Evolutionary conservation across 371 early-diverging fungal species (phyloP), one percentile per base, ranked within the genome.

Genomic region (Umbelopsis sp.): DNA sequence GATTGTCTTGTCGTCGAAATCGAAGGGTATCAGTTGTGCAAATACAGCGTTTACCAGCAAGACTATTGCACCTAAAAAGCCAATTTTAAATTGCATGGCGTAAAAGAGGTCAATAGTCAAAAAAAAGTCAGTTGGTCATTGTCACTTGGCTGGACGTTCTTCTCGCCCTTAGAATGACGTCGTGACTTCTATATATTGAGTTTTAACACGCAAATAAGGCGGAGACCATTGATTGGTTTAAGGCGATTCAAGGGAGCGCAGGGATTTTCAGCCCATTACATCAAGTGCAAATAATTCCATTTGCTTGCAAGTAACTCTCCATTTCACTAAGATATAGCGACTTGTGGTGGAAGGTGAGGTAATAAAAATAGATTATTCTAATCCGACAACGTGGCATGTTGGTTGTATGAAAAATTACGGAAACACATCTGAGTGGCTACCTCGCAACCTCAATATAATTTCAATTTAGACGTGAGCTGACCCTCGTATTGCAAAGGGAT

Each of bases 331-430:
- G 35, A 57, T 18, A 20, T 3, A 29, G 20, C n/a, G 57, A 6
- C 11, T 35, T 24, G 53, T n/a, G 14, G 38, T 20, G 41, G 57
- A 38, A 52, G 37, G 45, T 67, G 62, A 20, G 29, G 37, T 44
- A 57, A 45, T 35, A 44, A 57, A 67, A 64, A 67, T 52, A 67
- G 29, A 67, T 25, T 63, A 20, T 32, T 35, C n/a, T 62, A 29
- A 57, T 18, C 32, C 18, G 57, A 37, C 22, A 57, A 57, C 57
- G 57, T 57, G 57, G 57, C 57, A 57, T 11, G 14, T 35, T 35
- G 35, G 57, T 57, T 57, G 32, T 57, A 57, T 32, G 57, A 35
- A 35, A 57, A 57, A 57, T 57, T 11, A 35, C 57, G 57, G 35
- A 35, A 57, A 35, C 6, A 35, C 16, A 29, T 18, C 6, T 35